phyloP scores from a whole-genome alignment of 2,329 filamentous ascomycete species.

The Penicillium fuscoglaucum region DNA sequence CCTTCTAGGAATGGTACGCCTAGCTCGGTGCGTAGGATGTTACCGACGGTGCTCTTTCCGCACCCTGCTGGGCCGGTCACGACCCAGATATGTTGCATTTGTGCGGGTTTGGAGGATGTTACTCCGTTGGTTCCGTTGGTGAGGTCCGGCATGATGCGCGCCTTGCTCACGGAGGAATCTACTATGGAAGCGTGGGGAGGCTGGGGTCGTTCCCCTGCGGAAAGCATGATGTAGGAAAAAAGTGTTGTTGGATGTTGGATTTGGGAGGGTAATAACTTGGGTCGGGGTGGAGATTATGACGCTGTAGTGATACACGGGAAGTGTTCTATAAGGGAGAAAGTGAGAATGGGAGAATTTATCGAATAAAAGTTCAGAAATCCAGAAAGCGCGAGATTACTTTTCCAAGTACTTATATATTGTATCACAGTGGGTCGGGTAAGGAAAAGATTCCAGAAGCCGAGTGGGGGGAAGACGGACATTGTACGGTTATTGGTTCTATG shows the following conservation, averaged over 20 bases:
- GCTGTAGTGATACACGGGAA: slow-evolving; percentile 18
- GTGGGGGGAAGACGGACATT: slow-evolving; percentile 16
- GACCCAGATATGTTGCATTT: slow-evolving; percentile 71
- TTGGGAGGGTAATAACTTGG: slow-evolving; percentile 12
- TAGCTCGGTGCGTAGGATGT: slow-evolving; percentile 62
- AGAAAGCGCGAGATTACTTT: slow-evolving; percentile 15
- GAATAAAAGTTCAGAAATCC: slow-evolving; percentile 1
- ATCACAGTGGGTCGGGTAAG: slow-evolving; percentile 26
- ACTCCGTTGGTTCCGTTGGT: slow-evolving; percentile 15
- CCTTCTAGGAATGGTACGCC: slow-evolving; percentile 73
- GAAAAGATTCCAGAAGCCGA: slow-evolving; percentile 31
- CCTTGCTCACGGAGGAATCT: slow-evolving; percentile 24
- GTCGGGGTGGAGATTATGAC: slow-evolving; percentile 23
- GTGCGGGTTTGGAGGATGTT: slow-evolving; percentile 11
- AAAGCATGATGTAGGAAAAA: slow-evolving; percentile 40
- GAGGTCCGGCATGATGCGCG: slow-evolving; percentile 21
- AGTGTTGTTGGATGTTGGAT: slow-evolving; percentile 3
- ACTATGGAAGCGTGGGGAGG: slow-evolving; percentile 24
- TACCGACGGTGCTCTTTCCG: slow-evolving; percentile 74
- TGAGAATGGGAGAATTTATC: neutral
- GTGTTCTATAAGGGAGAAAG: neutral
- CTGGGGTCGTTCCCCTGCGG: slow-evolving; percentile 40
- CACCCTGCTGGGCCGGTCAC: slow-evolving; percentile 77
- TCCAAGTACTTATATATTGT: slow-evolving; percentile 33
- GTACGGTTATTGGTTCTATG: neutral